phyloP scores from a whole-genome alignment of 1,284 basidiomycete genomes.

The Ceratobasidium sp. region DNA sequence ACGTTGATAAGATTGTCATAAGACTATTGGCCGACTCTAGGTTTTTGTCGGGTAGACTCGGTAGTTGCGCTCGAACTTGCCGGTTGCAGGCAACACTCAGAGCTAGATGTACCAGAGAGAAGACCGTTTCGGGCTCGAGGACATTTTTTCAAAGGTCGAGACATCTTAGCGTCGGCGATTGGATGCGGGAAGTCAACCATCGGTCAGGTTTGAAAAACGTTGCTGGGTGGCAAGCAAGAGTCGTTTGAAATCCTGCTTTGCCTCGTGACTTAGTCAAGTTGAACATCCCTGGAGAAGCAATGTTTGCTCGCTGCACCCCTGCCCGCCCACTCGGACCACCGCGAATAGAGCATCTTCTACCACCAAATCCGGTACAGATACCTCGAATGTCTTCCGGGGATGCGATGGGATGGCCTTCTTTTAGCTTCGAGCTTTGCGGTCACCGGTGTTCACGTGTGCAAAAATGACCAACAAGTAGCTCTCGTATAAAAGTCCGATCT shows the following conservation, averaged over 20 bases:
- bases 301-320: not conserved
- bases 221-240: not conserved
- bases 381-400: not conserved
- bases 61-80: too few relatives aligned
- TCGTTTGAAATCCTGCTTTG: not conserved
- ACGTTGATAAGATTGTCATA: too few relatives aligned
- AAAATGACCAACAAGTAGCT: not conserved
- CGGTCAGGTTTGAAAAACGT: not conserved
- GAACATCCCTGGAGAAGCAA: not conserved
- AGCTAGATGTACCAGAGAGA: not conserved
- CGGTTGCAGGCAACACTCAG: too few relatives aligned
- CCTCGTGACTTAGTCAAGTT: not conserved
- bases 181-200: not conserved
- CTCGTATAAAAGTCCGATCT: slow-evolving; percentile 7
- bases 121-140: not conserved
- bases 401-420: not conserved
- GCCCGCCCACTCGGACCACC: too few relatives aligned
- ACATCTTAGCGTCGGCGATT: not conserved
- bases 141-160: not conserved
- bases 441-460: slow-evolving; percentile 24
- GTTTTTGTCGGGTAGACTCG: too few relatives aligned
- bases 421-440: not conserved
- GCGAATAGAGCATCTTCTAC: not conserved
- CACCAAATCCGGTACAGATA: not conserved
- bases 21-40: too few relatives aligned